Conservation (phyloP, 148 eudicot species). For the Rhododendron griersonianum region DNA sequence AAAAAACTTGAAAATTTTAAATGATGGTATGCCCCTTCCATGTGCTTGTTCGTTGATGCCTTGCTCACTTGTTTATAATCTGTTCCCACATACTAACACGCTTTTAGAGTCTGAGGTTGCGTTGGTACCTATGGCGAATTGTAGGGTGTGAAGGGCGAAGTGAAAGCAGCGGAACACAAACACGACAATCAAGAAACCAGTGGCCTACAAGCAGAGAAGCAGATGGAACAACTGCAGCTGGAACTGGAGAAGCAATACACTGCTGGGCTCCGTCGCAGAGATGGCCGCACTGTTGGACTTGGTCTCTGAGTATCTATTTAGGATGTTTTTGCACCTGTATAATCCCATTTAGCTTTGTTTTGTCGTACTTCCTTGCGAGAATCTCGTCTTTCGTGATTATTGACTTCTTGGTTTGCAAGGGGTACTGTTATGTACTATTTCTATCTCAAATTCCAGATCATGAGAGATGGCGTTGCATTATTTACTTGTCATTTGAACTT, state of each 20-base stretch:
- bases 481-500: not conserved
- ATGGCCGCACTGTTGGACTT: conserved; percentile 93
- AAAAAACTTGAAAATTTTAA: not conserved
- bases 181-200: conserved; percentile 40
- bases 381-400: not conserved
- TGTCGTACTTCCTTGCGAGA: not conserved
- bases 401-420: not conserved
- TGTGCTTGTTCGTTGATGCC: not conserved
- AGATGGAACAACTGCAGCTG: conserved; percentile 59
- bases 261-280: conserved; percentile 91
- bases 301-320: conserved; percentile 44
- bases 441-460: not conserved
- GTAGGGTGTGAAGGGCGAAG: conserved; percentile 98
- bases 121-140: conserved; percentile 91
- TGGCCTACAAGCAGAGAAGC: conserved; percentile 48
- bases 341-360: not conserved
- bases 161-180: conserved; percentile 34
- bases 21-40: not conserved
- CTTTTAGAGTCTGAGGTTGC: conserved; percentile 99
- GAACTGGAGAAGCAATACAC: conserved; percentile 94
- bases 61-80: not conserved
- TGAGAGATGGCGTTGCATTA: not conserved
- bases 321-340: conserved; percentile 12
- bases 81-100: conserved; percentile 65
- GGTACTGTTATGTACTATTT: not conserved